Evolutionary conservation across 345 rosid species (phyloP).

Genomic region (Adansonia digitata): DNA sequence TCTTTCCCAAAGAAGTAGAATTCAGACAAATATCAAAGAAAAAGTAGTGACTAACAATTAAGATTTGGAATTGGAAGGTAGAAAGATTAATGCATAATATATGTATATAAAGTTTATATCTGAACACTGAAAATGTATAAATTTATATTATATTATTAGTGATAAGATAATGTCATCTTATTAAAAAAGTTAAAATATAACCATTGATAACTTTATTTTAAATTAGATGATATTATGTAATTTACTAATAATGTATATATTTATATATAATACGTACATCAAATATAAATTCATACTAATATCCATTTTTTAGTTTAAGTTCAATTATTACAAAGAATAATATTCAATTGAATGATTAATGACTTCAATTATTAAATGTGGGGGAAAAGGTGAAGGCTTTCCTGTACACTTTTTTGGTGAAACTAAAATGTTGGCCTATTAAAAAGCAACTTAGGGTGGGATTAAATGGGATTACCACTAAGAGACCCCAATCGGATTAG

Average conservation of each 20-base stretch:
- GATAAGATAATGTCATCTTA: too few species aligned
- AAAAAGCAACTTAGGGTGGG: constrained; percentile 11
- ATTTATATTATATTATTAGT: too few species aligned
- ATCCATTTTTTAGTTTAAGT: neutral
- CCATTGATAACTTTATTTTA: too few species aligned
- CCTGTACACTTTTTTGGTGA: neutral
- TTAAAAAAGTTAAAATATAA: too few species aligned
- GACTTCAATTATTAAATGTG: neutral
- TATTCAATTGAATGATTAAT: neutral
- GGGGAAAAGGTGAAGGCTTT: neutral
- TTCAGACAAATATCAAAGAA: neutral
- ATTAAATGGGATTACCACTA: constrained; percentile 32
- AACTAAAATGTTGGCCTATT: neutral
- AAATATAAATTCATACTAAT: too few species aligned
- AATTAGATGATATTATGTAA: too few species aligned
- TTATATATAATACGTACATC: too few species aligned
- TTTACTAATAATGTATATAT: too few species aligned
- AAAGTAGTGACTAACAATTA: neutral
- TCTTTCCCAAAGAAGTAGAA: neutral
- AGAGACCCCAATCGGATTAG: constrained; percentile 28
- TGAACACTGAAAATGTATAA: too few species aligned
- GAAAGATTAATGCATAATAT: neutral
- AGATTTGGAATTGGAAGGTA: neutral
- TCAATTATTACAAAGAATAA: neutral
- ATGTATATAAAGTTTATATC: too few species aligned